These are phyloP conservation scores for Dactylellina drechsleri DNA, from an alignment of 2,329 filamentous ascomycete species.

Conservation along the genomic window DNA sequence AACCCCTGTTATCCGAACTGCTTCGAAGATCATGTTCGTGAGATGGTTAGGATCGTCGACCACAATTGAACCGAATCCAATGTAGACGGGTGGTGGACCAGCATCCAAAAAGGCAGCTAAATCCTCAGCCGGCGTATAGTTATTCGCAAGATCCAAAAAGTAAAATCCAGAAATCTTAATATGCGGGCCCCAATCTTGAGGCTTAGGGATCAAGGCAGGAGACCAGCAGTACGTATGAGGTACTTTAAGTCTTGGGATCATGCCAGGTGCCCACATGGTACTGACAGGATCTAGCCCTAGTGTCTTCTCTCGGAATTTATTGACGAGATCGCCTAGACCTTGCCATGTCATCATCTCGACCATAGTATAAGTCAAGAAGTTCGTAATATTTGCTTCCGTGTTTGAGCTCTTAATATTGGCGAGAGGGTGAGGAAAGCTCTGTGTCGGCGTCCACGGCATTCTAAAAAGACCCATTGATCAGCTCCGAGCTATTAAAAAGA, in stretches of 20 bases:
- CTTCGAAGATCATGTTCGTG: slow-evolving; percentile 77
- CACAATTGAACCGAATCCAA: slow-evolving; percentile 85
- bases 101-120: slow-evolving; percentile 73
- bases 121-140: slow-evolving; percentile 73
- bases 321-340: slow-evolving; percentile 88
- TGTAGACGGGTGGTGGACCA: slow-evolving; percentile 79
- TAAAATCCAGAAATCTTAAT: slow-evolving; percentile 81
- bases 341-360: slow-evolving; percentile 96
- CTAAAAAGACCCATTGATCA: slow-evolving; percentile 60
- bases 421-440: slow-evolving; percentile 84
- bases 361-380: slow-evolving; percentile 83
- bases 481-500: background rate
- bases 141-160: slow-evolving; percentile 75
- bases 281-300: slow-evolving; percentile 81
- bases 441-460: slow-evolving; percentile 90
- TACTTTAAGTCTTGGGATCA: slow-evolving; percentile 78
- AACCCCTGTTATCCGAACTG: slow-evolving; percentile 73
- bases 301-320: slow-evolving; percentile 79
- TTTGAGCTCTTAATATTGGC: slow-evolving; percentile 82
- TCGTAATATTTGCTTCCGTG: slow-evolving; percentile 79
- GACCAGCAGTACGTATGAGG: slow-evolving; percentile 96
- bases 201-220: slow-evolving; percentile 79
- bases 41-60: slow-evolving; percentile 78
- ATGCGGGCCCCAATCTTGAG: slow-evolving; percentile 77
- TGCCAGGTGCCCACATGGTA: slow-evolving; percentile 81